Evolutionary conservation across 1,139 yeast genomes (phyloP).

Genomic region (Pneumocystis oryctolagi): DNA sequence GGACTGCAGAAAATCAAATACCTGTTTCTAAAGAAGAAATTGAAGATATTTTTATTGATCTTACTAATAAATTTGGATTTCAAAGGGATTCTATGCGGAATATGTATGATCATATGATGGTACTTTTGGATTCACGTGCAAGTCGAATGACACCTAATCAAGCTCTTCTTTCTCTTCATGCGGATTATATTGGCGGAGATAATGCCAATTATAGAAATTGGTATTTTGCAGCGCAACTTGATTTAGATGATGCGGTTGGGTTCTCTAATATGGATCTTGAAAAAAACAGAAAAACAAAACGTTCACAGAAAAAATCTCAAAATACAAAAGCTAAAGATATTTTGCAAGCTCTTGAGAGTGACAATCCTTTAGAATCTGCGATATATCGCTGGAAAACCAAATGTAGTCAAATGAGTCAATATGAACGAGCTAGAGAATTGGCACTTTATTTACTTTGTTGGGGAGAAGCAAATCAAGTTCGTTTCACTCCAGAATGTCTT

Average conservation of each 20-base stretch:
- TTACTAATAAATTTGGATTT: constrained; percentile 86
- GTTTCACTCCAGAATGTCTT: constrained; percentile 84
- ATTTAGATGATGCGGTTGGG: constrained; percentile 68
- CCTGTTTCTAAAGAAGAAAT: constrained; percentile 79
- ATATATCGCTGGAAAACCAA: constrained; percentile 71
- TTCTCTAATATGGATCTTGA: constrained; percentile 70
- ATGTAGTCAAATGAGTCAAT: constrained; percentile 54
- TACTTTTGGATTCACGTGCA: constrained; percentile 81
- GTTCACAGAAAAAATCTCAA: constrained; percentile 22
- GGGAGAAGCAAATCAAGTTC: constrained; percentile 98
- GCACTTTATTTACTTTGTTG: constrained; percentile 81
- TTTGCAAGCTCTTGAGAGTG: constrained; percentile 73
- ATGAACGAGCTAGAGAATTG: constrained; percentile 77
- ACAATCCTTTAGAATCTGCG: constrained; percentile 63
- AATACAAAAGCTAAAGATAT: constrained; percentile 38
- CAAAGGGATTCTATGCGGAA: constrained; percentile 96
- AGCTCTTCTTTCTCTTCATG: constrained; percentile 81
- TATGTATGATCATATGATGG: constrained; percentile 92
- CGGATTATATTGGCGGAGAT: constrained; percentile 93
- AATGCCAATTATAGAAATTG: constrained; percentile 84
- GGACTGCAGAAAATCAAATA: constrained; percentile 84
- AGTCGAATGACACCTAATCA: constrained; percentile 95
- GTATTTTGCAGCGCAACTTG: constrained; percentile 90
- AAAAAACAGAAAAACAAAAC: constrained; percentile 12
- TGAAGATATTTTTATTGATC: constrained; percentile 78